Conservation (phyloP, 2,329 filamentous ascomycete genomes). For the Neopestalotiopsis sp. region DNA sequence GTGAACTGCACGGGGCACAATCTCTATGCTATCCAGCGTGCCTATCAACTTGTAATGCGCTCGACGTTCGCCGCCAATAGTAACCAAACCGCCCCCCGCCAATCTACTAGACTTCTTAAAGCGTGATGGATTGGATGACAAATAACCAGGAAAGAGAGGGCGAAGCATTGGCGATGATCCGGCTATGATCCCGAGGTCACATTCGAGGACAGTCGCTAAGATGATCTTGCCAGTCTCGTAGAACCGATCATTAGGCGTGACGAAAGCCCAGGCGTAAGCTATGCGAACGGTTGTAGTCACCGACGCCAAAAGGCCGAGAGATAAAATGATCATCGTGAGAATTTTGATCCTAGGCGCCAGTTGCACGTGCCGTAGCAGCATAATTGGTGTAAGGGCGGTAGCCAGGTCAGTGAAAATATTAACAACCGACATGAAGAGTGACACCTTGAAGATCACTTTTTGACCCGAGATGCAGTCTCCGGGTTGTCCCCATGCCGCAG, state of each 20-base stretch:
- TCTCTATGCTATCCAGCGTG: background rate
- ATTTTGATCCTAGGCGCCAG: constrained; percentile 16
- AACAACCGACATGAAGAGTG: constrained; percentile 22
- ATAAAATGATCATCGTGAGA: constrained; percentile 15
- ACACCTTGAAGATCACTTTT: constrained; percentile 18
- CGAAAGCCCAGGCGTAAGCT: background rate
- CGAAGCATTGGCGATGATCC: constrained; percentile 22
- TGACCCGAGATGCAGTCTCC: constrained; percentile 18
- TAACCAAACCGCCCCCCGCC: background rate
- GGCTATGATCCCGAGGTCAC: constrained; percentile 20
- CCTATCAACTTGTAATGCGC: constrained; percentile 16
- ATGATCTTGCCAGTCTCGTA: constrained; percentile 16
- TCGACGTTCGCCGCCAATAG: constrained; percentile 16
- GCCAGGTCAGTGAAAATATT: constrained; percentile 15
- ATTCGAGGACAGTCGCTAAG: constrained; percentile 20
- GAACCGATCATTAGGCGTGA: background rate
- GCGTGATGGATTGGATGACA: no score
- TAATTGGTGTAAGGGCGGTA: constrained; percentile 15
- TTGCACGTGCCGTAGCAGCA: constrained; percentile 18
- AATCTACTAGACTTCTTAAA: no score
- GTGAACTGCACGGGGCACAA: no score
- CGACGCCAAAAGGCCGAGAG: constrained; percentile 19
- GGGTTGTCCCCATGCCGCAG: constrained; percentile 19
- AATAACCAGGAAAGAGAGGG: constrained; percentile 13
- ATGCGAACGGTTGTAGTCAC: constrained; percentile 19